Conservation (phyloP, 345 rosid species). For the Heritiera littoralis region DNA sequence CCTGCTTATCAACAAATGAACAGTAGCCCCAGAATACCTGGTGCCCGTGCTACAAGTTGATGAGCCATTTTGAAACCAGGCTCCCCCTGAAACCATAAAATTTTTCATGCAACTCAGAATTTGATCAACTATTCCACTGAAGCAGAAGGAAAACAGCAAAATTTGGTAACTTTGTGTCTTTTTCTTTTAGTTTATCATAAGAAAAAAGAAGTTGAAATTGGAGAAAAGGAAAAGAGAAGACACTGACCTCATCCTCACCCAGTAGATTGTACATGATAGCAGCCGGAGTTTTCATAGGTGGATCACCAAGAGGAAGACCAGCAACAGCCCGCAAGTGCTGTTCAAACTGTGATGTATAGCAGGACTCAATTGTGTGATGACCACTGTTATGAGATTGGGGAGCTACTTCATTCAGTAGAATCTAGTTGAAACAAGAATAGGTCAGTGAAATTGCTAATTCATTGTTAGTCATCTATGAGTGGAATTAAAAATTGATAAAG, state of each 20-base stretch:
- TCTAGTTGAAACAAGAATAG: constrained; percentile 40
- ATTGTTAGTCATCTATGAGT: background rate
- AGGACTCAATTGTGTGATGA: constrained; percentile 93
- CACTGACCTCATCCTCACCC: constrained; percentile 85
- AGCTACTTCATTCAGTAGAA: constrained; percentile 92
- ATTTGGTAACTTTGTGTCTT: background rate
- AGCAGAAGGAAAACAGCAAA: constrained; percentile 9
- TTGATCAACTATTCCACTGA: background rate
- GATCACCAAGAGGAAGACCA: constrained; percentile 98
- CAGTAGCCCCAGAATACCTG: constrained; percentile 63
- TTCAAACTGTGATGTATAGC: constrained; percentile 92
- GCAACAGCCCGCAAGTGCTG: constrained; percentile 89
- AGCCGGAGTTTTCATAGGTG: constrained; percentile 91
- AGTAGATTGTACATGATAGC: constrained; percentile 87
- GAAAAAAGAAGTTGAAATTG: background rate
- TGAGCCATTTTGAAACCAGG: constrained; percentile 70
- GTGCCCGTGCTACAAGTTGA: constrained; percentile 63
- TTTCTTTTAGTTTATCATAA: background rate
- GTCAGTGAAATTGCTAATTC: constrained; percentile 10
- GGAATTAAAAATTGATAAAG: background rate
- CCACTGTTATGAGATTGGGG: constrained; percentile 99
- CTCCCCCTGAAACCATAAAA: constrained; percentile 63
- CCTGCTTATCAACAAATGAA: constrained; percentile 98
- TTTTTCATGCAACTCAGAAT: background rate
- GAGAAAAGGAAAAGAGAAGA: background rate